Evolutionary conservation across 129 eudicot genomes (phyloP).

Genomic region (Erigeron canadensis): DNA sequence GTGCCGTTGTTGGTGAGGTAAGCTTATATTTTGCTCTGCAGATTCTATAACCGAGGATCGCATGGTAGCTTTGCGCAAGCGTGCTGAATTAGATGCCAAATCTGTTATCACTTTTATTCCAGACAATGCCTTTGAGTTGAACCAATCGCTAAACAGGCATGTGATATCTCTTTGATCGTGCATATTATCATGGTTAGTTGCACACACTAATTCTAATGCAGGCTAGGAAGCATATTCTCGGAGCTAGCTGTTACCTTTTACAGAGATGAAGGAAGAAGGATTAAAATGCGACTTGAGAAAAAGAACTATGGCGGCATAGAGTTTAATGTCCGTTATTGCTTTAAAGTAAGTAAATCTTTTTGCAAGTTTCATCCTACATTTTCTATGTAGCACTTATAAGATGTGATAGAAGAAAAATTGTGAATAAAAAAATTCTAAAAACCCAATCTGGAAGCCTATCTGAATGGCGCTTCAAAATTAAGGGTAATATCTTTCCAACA

Average conservation of each 20-base stretch:
- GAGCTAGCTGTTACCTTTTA: slow-evolving; percentile 76
- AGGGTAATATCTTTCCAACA: background rate
- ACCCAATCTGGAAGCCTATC: background rate
- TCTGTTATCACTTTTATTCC: slow-evolving; percentile 51
- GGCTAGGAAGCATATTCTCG: slow-evolving; percentile 65
- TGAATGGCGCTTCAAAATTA: background rate
- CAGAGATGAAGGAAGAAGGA: slow-evolving; percentile 87
- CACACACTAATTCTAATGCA: slow-evolving; percentile 28
- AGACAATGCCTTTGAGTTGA: slow-evolving; percentile 51
- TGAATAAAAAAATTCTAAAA: background rate
- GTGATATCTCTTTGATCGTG: slow-evolving; percentile 11
- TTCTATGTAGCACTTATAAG: background rate
- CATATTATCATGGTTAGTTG: slow-evolving; percentile 14
- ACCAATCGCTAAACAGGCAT: slow-evolving; percentile 79
- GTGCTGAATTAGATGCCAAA: slow-evolving; percentile 89
- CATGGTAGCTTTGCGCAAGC: slow-evolving; percentile 78
- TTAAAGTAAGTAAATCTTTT: slow-evolving; percentile 55
- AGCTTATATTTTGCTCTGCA: slow-evolving; percentile 29
- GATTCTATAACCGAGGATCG: slow-evolving; percentile 85
- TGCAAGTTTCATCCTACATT: background rate
- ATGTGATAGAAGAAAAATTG: no score
- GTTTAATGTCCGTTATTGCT: slow-evolving; percentile 74
- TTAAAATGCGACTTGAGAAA: slow-evolving; percentile 79
- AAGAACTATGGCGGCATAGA: slow-evolving; percentile 58
- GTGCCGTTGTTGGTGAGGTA: slow-evolving; percentile 18